These are phyloP conservation scores for Trichoderma polysporum DNA, from an alignment of 2,329 filamentous ascomycete genomes.

Conservation along the genomic window DNA sequence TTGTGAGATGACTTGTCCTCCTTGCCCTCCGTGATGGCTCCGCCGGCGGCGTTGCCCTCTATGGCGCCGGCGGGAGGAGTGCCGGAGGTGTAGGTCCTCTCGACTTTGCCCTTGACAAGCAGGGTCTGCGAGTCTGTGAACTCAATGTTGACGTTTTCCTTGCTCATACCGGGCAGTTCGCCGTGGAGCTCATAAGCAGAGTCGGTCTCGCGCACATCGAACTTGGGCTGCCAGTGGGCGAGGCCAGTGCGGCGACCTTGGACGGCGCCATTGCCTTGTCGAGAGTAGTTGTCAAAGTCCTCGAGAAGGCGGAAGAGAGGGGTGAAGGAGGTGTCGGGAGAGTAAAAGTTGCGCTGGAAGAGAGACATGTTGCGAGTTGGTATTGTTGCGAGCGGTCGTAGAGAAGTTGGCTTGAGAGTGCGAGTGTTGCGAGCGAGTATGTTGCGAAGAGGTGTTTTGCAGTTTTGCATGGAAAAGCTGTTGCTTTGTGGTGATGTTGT, in stretches of 20 bases:
- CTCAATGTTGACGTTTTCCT: conserved; percentile 70
- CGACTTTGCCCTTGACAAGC: conserved; percentile 63
- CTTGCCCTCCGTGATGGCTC: conserved; percentile 39
- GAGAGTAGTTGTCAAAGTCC: conserved; percentile 54
- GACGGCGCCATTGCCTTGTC: conserved; percentile 27
- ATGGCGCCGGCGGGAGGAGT: conserved; percentile 40
- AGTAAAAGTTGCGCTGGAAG: conserved; percentile 48
- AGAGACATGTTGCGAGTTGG: conserved; percentile 48
- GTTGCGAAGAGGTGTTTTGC: background rate
- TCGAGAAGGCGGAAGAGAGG: too few species aligned
- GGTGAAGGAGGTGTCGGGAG: conserved; percentile 46
- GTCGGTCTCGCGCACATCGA: conserved; percentile 68
- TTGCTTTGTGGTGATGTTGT: background rate
- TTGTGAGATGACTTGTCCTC: conserved; percentile 7
- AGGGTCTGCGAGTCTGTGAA: conserved; percentile 72
- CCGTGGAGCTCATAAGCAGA: conserved; percentile 70
- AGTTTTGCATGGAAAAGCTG: background rate
- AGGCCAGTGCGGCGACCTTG: conserved; percentile 27
- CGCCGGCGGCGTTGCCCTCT: conserved; percentile 28
- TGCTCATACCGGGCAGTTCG: conserved; percentile 70
- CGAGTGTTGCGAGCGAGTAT: background rate
- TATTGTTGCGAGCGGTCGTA: background rate
- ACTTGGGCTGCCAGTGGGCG: conserved; percentile 64
- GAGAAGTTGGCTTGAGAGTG: background rate
- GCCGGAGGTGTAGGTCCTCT: conserved; percentile 55